phyloP scores from a whole-genome alignment of 1,284 basidiomycete species.

The Fomitopsis schrenkii region DNA sequence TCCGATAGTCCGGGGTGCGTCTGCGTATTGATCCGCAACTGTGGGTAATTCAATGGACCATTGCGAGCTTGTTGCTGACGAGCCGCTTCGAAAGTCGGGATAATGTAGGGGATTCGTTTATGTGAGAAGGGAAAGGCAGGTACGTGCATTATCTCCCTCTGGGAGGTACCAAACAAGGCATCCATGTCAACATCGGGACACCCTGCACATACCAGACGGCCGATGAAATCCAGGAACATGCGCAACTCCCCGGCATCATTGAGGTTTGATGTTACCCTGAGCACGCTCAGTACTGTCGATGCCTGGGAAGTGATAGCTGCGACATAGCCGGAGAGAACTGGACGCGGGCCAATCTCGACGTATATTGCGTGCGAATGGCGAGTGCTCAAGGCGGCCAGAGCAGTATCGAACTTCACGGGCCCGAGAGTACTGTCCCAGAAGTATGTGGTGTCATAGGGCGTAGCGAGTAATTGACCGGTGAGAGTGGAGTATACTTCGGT shows the following conservation, averaged over 20 bases:
- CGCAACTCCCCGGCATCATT: too few species aligned
- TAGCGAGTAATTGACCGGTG: conserved; percentile 18
- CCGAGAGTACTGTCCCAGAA: conserved; percentile 30
- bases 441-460: conserved; percentile 25
- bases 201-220: too few species aligned
- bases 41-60: neutral
- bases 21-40: neutral
- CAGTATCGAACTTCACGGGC: conserved; percentile 28
- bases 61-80: neutral
- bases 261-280: neutral
- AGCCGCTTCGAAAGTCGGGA: conserved; percentile 8
- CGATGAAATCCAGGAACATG: too few species aligned
- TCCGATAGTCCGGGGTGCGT: conserved; percentile 34
- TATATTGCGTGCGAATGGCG: conserved; percentile 19
- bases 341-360: conserved; percentile 33
- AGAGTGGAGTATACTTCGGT: conserved; percentile 20
- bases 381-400: conserved; percentile 13
- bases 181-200: too few species aligned
- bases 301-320: conserved; percentile 10
- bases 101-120: conserved; percentile 11
- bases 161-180: too few species aligned
- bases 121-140: conserved; percentile 18
- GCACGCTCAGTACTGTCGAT: neutral
- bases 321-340: conserved; percentile 31
- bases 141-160: neutral